Conservation (phyloP, 805 yeast genomes). For the Starmerella bombi region DNA sequence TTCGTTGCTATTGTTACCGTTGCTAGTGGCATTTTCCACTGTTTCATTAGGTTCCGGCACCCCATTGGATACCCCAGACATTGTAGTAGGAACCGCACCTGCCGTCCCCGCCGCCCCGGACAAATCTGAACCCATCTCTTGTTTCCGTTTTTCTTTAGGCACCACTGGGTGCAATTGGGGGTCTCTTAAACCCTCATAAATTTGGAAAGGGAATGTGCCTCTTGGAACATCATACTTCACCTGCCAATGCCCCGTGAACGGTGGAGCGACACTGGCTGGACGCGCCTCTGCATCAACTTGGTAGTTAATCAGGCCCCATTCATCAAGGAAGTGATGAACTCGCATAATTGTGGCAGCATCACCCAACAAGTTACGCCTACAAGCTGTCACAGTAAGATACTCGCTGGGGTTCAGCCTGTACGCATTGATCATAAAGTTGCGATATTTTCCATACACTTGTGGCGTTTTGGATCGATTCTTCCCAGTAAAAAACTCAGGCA, state of each 20-base stretch:
- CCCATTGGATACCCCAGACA: not conserved
- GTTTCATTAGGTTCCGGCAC: not conserved
- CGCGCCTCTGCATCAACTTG: constrained; percentile 72
- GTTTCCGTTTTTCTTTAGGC: not conserved
- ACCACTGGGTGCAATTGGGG: constrained; percentile 20
- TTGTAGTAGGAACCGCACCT: not conserved
- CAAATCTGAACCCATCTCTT: not conserved
- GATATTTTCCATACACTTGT: constrained; percentile 60
- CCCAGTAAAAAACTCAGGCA: constrained; percentile 72
- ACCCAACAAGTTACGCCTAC: constrained; percentile 79
- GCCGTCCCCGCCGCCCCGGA: not conserved
- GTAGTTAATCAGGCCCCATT: constrained; percentile 89
- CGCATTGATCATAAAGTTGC: constrained; percentile 81
- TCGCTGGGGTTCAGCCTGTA: constrained; percentile 83
- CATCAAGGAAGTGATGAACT: constrained; percentile 66
- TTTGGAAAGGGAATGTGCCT: constrained; percentile 83
- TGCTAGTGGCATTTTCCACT: not conserved
- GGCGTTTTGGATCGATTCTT: constrained; percentile 63
- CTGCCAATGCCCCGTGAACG: constrained; percentile 62
- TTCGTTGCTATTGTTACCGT: not conserved
- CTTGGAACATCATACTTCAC: constrained; percentile 79
- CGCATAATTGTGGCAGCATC: constrained; percentile 84
- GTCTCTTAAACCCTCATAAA: constrained; percentile 54
- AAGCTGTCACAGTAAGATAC: constrained; percentile 77
- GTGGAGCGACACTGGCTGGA: constrained; percentile 53